Evolutionary conservation across 2,329 filamentous ascomycete species (phyloP).

Genomic region (Gnomoniopsis smithogilvyi): DNA sequence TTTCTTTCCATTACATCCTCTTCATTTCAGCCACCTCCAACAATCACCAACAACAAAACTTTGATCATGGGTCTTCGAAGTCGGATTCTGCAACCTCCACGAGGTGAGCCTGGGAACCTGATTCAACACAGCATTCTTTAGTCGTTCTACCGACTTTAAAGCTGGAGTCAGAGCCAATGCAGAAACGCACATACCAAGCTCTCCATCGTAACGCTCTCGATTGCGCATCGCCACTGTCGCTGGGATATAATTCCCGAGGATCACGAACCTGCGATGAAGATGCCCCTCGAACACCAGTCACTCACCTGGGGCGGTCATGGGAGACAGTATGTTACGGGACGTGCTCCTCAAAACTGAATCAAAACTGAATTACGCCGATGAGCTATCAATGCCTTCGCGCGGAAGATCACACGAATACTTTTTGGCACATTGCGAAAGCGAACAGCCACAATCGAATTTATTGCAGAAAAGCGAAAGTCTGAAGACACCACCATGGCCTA

Average conservation of each 20-base stretch:
- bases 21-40: background rate
- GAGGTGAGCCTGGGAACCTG: conserved; percentile 17
- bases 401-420: no score
- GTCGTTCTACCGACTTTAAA: background rate
- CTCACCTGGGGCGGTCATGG: no score
- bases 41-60: background rate
- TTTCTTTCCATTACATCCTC: background rate
- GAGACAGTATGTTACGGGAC: no score
- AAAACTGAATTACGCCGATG: no score
- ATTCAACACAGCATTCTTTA: background rate
- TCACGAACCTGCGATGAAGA: background rate
- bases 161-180: conserved; percentile 10
- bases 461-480: no score
- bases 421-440: no score
- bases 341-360: no score
- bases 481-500: no score
- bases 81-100: conserved; percentile 16
- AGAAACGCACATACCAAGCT: conserved; percentile 1
- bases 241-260: background rate
- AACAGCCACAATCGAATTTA: no score
- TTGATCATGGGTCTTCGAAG: conserved; percentile 4
- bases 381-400: no score
- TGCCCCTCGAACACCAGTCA: no score
- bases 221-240: background rate
- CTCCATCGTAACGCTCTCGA: background rate